These are phyloP conservation scores for Aspergillus heteromorphus DNA, from an alignment of 495 filamentous ascomycete genomes.

Conservation along the genomic window DNA sequence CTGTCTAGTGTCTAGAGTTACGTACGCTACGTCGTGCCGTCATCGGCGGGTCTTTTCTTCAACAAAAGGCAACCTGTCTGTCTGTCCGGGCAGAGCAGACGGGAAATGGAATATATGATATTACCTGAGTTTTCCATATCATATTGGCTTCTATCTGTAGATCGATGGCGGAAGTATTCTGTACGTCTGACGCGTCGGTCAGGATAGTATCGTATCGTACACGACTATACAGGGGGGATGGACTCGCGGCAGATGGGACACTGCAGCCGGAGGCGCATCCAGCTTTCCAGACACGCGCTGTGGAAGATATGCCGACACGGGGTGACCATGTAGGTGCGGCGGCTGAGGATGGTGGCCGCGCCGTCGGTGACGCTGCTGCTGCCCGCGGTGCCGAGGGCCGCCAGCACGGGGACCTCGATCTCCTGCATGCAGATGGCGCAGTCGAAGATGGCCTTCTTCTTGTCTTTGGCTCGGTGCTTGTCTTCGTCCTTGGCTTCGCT, in stretches of 20 bases:
- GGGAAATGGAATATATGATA: not conserved
- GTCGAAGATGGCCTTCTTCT: slow-evolving; percentile 65
- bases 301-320: slow-evolving; percentile 97
- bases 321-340: slow-evolving; percentile 91
- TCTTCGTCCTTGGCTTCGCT: slow-evolving; percentile 36
- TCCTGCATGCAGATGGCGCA: slow-evolving; percentile 93
- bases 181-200: no score
- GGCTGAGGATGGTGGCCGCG: slow-evolving; percentile 64
- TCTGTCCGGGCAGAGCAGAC: not conserved
- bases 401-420: slow-evolving; percentile 79
- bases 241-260: slow-evolving; percentile 95
- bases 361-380: slow-evolving; percentile 50
- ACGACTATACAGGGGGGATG: slow-evolving; percentile 66
- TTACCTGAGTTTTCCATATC: not conserved
- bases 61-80: slow-evolving; percentile 9
- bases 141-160: not conserved
- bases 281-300: slow-evolving; percentile 85
- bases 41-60: slow-evolving; percentile 13
- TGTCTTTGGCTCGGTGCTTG: slow-evolving; percentile 34
- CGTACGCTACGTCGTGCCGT: not conserved
- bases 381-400: slow-evolving; percentile 44
- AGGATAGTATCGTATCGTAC: no score
- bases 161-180: not conserved
- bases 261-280: slow-evolving; percentile 88
- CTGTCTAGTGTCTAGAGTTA: slow-evolving; percentile 5